A percentile compares a stretch with the other conserved stretches of the same genome.
These are phyloP conservation scores for Loxodes magnus DNA, from an alignment of 73 alveolate species.

Conservation along the genomic window DNA sequence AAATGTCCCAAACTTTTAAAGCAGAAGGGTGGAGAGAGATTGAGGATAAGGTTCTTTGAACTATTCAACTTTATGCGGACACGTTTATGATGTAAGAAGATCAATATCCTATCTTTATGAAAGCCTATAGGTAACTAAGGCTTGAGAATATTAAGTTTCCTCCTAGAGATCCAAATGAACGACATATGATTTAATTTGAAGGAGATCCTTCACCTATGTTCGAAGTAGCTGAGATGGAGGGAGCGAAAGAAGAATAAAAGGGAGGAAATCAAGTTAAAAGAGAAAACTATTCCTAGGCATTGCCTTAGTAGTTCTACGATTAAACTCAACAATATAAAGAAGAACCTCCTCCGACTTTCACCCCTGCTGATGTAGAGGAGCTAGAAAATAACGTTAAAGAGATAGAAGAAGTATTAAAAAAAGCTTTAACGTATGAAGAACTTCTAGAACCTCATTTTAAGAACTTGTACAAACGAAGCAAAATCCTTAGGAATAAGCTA, in stretches of 20 bases:
- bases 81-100: slow-evolving; percentile 72
- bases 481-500: neutral
- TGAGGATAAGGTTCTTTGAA: slow-evolving; percentile 36
- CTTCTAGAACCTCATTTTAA: neutral
- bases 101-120: slow-evolving; percentile 33
- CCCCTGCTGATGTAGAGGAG: neutral
- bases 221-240: slow-evolving; percentile 18
- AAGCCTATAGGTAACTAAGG: slow-evolving; percentile 30
- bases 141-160: slow-evolving; percentile 54
- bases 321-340: neutral
- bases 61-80: slow-evolving; percentile 60
- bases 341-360: neutral
- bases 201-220: slow-evolving; percentile 55
- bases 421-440: neutral
- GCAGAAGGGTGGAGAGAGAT: slow-evolving; percentile 10
- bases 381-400: neutral
- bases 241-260: neutral
- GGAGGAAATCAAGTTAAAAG: neutral
- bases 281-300: neutral
- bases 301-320: neutral
- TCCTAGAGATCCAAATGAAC: slow-evolving; percentile 39
- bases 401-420: neutral
- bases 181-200: slow-evolving; percentile 31
- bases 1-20: neutral
- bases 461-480: neutral